Percentiles rank a stretch among this genome's conserved stretches.
Conservation (phyloP, 441 rosid genomes). For the Pelargonium fulgidum region DNA sequence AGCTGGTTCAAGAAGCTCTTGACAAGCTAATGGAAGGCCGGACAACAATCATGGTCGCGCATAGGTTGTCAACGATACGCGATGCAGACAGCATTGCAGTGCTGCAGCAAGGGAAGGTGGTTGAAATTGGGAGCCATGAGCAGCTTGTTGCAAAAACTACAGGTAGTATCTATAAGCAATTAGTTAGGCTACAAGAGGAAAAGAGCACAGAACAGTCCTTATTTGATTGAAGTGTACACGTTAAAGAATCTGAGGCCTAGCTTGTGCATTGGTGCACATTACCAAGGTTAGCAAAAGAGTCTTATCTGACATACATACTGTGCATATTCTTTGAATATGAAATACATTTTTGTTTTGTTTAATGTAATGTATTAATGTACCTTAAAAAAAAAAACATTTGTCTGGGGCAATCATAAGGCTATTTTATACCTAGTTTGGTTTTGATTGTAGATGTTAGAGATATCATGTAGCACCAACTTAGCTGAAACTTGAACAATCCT, state of each 20-base stretch:
- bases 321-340: neutral
- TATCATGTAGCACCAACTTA: no score
- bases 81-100: conserved; percentile 47
- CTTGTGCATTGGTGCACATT: no score
- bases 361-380: no score
- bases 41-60: conserved; percentile 49
- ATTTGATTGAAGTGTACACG: no score
- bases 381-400: no score
- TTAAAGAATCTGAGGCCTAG: no score
- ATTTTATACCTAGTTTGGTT: no score
- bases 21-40: conserved; percentile 50
- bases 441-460: no score
- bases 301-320: neutral
- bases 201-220: conserved; percentile 7
- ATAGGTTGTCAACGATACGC: conserved; percentile 49
- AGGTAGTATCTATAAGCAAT: conserved; percentile 46
- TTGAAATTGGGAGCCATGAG: conserved; percentile 46
- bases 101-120: conserved; percentile 46
- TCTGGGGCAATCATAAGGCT: no score
- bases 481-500: no score
- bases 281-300: no score
- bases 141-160: conserved; percentile 33
- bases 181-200: conserved; percentile 47
- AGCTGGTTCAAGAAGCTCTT: conserved; percentile 48
- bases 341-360: neutral